These are phyloP conservation scores for Galerina sulciceps DNA, from an alignment of 768 basidiomycete genomes.

Conservation along the genomic window DNA sequence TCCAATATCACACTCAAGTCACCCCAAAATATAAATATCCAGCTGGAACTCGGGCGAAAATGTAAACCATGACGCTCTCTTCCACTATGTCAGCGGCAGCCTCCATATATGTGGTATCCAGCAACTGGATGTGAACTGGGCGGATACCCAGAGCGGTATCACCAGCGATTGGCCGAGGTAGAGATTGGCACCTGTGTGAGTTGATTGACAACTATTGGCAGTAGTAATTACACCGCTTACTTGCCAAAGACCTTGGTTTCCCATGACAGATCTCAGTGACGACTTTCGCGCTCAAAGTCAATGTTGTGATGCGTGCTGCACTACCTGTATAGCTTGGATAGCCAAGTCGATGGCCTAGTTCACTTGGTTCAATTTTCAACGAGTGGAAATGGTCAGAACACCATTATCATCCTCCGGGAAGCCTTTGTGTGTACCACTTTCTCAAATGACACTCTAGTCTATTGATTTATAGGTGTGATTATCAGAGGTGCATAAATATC, in stretches of 20 bases:
- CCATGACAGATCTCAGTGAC: conserved; percentile 19
- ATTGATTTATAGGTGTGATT: neutral
- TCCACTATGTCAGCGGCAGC: neutral
- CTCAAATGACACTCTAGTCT: neutral
- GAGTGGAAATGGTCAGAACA: neutral
- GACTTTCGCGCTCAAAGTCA: conserved; percentile 24
- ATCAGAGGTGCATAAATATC: neutral
- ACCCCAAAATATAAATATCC: no score
- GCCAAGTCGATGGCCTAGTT: neutral
- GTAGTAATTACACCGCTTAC: conserved; percentile 9
- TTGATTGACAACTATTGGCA: conserved; percentile 11
- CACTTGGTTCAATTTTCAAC: no score
- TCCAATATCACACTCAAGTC: no score
- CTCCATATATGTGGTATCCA: conserved; percentile 5
- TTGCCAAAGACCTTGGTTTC: conserved; percentile 14
- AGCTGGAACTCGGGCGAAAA: no score
- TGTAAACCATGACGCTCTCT: no score
- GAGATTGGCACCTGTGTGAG: conserved; percentile 10
- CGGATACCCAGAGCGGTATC: neutral
- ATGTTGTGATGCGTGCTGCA: conserved; percentile 9
- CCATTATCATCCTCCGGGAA: neutral
- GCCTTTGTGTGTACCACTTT: neutral
- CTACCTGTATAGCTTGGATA: neutral
- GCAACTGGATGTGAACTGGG: neutral
- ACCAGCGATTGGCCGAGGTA: neutral